Conservation (phyloP, 768 basidiomycete species). For the Tephrocybe rancida region DNA sequence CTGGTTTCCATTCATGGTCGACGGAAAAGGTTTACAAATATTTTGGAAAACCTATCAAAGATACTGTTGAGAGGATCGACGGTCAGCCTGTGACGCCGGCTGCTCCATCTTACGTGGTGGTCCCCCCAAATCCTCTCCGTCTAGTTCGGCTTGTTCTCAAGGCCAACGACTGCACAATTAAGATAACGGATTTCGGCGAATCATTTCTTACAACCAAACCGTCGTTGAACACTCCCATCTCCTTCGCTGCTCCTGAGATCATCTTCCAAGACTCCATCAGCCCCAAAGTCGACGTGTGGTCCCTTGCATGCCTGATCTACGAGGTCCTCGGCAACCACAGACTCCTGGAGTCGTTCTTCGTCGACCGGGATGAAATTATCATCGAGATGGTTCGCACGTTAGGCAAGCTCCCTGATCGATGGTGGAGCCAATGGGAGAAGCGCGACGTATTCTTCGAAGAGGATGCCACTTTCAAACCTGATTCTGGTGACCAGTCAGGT, state of each 20-base stretch:
- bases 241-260: slow-evolving; percentile 8
- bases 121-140: slow-evolving; percentile 1
- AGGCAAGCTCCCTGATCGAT: slow-evolving; percentile 5
- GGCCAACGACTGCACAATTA: background rate
- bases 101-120: slow-evolving; percentile 1
- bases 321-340: slow-evolving; percentile 5
- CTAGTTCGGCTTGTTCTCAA: slow-evolving; percentile 5
- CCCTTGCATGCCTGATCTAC: slow-evolving; percentile 5
- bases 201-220: background rate
- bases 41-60: background rate
- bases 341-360: slow-evolving; percentile 3
- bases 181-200: slow-evolving; percentile 14
- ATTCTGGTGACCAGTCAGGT: slow-evolving; percentile 1
- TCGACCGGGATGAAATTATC: slow-evolving; percentile 1
- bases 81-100: slow-evolving; percentile 1
- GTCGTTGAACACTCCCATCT: slow-evolving; percentile 2
- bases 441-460: slow-evolving; percentile 1
- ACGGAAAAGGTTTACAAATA: slow-evolving; percentile 6
- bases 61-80: background rate
- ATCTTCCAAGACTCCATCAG: background rate
- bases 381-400: slow-evolving; percentile 7
- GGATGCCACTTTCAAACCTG: background rate
- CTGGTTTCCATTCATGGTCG: slow-evolving; percentile 7
- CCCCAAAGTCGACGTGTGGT: slow-evolving; percentile 3
- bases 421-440: slow-evolving; percentile 1